Conservation (phyloP, 2,329 filamentous ascomycete species). For the Coniochaeta sp. region DNA sequence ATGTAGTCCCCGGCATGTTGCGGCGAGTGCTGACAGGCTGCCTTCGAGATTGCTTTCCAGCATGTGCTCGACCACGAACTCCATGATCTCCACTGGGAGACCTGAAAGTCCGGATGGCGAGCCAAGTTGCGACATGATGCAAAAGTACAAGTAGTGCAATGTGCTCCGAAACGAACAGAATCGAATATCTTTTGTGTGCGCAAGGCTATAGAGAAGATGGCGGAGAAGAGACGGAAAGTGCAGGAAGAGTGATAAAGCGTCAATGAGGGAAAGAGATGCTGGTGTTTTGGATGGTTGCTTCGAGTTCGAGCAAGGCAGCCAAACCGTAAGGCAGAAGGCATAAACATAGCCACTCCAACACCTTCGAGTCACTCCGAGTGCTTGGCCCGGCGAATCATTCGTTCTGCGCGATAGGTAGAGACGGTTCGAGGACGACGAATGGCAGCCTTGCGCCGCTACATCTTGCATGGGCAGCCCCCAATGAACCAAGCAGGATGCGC, state of each 20-base stretch:
- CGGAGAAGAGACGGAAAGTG: neutral
- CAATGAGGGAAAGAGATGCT: neutral
- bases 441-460: neutral
- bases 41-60: neutral
- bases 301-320: neutral
- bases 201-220: neutral
- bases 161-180: neutral
- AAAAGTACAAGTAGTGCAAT: neutral
- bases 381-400: neutral
- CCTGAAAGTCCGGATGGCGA: neutral
- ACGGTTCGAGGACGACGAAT: neutral
- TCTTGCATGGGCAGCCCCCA: neutral
- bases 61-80: conserved; percentile 1
- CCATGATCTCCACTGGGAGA: conserved; percentile 6
- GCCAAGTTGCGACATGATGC: neutral
- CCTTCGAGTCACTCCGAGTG: neutral
- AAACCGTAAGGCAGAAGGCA: neutral
- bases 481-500: neutral
- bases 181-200: neutral
- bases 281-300: neutral
- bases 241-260: neutral
- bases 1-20: conserved; percentile 4
- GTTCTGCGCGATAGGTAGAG: neutral
- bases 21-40: conserved; percentile 4
- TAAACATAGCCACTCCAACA: neutral